Base-by-base conservation (phyloP, 2,329 filamentous ascomycete species). In the Aspergillus quadricinctus region DNA sequence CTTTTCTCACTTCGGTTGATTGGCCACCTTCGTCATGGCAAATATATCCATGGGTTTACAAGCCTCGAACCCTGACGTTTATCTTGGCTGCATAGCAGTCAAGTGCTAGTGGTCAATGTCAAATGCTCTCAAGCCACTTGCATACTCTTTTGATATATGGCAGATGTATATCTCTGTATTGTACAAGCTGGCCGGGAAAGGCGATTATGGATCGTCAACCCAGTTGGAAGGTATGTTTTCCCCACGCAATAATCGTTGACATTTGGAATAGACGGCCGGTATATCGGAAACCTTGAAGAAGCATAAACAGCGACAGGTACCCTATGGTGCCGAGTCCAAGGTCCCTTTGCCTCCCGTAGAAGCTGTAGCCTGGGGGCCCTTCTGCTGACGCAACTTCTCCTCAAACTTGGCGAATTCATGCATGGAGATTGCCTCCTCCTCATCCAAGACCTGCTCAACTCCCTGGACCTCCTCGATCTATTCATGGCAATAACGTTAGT, bases 381-480 rank as follows among this genome's bases (percentile, higher is more conserved):
- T 80, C 56, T 86, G 82, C 64, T 82, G 78, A 62, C 79, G 79
- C 62, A 90, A 67, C 72, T 88, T 97, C 78, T 97, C 90, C 73
- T 97, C 93, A 70, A 97, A 97, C 75, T 90, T 94, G 62, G 88
- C 90, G 77, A 99, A 97, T 70, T 97, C 93, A 65, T 87, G 77
- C 67, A 93, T 75, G 0, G 92, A 86, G 62, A 97, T 83, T 74
- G 96, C 90, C 72, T 97, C 94, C 75, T 97, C 94, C 66, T 90
- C 83, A 66, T 97, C 93, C 67, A 96, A 75, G 2, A 97, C 88
- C 74, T 97, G 93, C 61, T 90, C 85, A 45, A 99, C 93, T 3
- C 89, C 90, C 74, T 96, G 88, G 41, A 97, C 94, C 74, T 97
- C 94, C 73, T 97, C 92, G 62, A 97, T 96, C 85, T 96, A 75